Evolutionary conservation across 495 filamentous ascomycete species (phyloP).

Genomic region (Penicillium lividum): DNA sequence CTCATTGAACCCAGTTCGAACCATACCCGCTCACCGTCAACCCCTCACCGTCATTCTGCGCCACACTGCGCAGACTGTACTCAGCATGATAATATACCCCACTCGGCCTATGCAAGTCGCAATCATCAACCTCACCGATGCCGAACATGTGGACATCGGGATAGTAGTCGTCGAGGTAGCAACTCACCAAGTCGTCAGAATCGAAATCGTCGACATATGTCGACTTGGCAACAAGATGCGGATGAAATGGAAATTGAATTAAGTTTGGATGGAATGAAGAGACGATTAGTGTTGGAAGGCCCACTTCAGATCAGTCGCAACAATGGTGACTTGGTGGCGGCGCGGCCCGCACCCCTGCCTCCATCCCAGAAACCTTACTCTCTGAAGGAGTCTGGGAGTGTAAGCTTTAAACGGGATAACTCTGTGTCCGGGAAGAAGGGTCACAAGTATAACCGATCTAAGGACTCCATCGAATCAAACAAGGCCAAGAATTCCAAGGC

Average conservation of each 20-base stretch:
- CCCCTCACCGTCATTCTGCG: conserved; percentile 15
- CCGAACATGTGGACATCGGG: conserved; percentile 4
- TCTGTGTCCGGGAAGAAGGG: not conserved
- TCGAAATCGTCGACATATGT: conserved; percentile 9
- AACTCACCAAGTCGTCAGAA: not conserved
- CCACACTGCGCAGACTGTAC: not conserved
- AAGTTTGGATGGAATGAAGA: not conserved
- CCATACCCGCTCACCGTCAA: not conserved
- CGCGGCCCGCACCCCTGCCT: conserved; percentile 38
- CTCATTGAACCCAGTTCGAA: conserved; percentile 24
- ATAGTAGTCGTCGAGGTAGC: not conserved
- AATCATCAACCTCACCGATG: conserved; percentile 4
- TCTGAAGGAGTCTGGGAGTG: conserved; percentile 2
- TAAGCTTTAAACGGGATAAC: not conserved
- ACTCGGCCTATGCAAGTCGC: conserved; percentile 1
- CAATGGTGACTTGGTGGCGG: conserved; percentile 40
- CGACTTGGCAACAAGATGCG: conserved; percentile 34
- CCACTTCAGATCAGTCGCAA: conserved; percentile 43
- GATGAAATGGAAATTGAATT: conserved; percentile 30
- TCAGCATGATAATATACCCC: not conserved
- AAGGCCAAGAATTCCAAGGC: conserved; percentile 3
- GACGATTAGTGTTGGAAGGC: conserved; percentile 23
- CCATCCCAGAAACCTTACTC: conserved; percentile 30
- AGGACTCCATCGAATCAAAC: conserved; percentile 6
- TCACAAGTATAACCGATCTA: conserved; percentile 11